Percentiles rank a stretch among this genome's conserved stretches.
These are phyloP conservation scores for Heterobasidion parviporum DNA, from an alignment of 1,284 basidiomycete species.

Conservation along the genomic window DNA sequence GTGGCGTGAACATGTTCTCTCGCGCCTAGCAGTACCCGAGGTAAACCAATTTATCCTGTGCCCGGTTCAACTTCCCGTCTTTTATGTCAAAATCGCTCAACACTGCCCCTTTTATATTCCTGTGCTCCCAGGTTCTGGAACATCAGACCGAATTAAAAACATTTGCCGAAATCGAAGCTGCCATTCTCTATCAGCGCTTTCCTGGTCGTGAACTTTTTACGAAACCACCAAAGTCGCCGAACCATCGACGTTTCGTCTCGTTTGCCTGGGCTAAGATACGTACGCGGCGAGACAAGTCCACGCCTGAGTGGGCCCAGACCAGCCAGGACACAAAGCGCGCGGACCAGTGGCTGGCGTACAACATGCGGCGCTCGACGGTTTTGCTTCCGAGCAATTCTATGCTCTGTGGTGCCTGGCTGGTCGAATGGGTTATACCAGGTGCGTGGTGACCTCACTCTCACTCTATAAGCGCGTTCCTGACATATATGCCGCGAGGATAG, in stretches of 20 bases:
- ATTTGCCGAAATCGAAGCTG: background rate
- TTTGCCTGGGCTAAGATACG: background rate
- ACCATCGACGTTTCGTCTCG: constrained; percentile 1
- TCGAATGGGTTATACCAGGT: background rate
- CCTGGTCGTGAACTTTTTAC: background rate
- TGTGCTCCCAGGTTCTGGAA: background rate
- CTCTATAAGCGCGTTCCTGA: background rate
- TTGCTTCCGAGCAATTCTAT: background rate
- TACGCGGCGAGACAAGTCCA: constrained; percentile 1
- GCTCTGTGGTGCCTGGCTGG: background rate
- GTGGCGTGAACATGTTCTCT: constrained; percentile 2
- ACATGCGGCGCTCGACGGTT: constrained; percentile 1
- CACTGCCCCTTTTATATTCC: background rate
- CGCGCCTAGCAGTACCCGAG: background rate
- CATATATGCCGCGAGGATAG: background rate
- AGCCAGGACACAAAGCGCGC: background rate
- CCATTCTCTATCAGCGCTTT: background rate
- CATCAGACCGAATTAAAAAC: background rate
- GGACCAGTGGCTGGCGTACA: constrained; percentile 1
- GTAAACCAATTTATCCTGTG: background rate
- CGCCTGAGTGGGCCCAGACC: constrained; percentile 1
- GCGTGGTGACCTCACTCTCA: background rate
- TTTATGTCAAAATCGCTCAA: background rate
- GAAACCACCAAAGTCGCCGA: background rate
- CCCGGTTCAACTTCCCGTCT: background rate